Evolutionary conservation across 768 basidiomycete species (phyloP).

Genomic region (Agrocybe pediades): DNA sequence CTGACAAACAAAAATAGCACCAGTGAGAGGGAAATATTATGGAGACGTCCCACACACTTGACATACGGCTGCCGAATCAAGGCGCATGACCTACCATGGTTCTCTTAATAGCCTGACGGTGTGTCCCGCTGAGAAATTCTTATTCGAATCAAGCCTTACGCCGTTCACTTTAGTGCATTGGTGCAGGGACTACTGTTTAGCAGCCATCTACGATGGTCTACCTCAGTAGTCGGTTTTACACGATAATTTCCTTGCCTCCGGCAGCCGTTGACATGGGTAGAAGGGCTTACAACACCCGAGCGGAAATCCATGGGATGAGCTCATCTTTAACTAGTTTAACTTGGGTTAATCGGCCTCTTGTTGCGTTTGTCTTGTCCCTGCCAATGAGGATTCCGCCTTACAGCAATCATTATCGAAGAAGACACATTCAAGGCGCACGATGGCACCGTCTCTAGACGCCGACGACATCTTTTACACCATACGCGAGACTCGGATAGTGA

Average conservation of each 20-base stretch:
- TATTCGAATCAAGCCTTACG: not conserved
- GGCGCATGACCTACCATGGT: not conserved
- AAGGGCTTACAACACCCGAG: not conserved
- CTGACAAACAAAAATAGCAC: not conserved
- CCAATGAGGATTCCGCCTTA: not conserved
- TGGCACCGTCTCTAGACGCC: not conserved
- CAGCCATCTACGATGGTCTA: not conserved
- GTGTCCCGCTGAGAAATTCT: conserved; percentile 8
- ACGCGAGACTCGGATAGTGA: conserved; percentile 9
- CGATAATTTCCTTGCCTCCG: not conserved
- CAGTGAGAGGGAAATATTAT: not conserved
- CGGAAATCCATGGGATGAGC: not conserved
- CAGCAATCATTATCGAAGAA: not conserved
- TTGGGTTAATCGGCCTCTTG: not conserved
- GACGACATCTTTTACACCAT: conserved; percentile 6
- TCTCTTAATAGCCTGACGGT: conserved; percentile 1
- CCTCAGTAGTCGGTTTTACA: not conserved
- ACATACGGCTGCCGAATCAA: conserved; percentile 1
- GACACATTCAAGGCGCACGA: not conserved
- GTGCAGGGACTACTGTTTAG: not conserved
- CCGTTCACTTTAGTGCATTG: not conserved
- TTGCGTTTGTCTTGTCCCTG: not conserved
- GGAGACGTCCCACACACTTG: conserved; percentile 1
- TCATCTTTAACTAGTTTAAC: not conserved
- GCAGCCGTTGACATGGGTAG: not conserved